phyloP scores from a whole-genome alignment of 202 grass and related monocot species.

The Zizania palustris region DNA sequence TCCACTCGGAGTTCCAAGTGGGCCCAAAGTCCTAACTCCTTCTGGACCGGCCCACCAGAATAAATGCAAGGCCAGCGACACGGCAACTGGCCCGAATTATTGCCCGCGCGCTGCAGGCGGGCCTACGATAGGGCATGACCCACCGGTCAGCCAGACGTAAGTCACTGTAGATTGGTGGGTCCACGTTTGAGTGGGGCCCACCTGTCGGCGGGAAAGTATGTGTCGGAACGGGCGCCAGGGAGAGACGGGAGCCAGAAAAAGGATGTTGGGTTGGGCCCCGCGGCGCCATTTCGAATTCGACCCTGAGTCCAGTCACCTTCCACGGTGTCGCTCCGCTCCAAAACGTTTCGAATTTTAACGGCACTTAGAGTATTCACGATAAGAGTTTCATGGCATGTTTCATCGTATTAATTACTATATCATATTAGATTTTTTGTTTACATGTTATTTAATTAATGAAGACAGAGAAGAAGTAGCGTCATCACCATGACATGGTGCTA shows the following conservation, averaged over 20 bases:
- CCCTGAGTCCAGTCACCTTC: slow-evolving; percentile 20
- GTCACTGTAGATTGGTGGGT: too few species aligned
- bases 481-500: too few species aligned
- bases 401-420: too few species aligned
- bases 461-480: too few species aligned
- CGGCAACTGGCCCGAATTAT: neutral
- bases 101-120: neutral
- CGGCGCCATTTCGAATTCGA: slow-evolving; percentile 29
- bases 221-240: neutral
- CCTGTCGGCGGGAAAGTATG: neutral
- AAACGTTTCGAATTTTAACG: slow-evolving; percentile 6
- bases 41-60: slow-evolving; percentile 10
- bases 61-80: slow-evolving; percentile 23
- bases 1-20: neutral
- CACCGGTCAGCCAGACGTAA: neutral
- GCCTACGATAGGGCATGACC: neutral
- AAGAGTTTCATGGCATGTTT: too few species aligned
- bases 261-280: neutral
- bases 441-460: too few species aligned
- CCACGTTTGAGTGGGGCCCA: neutral
- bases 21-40: neutral
- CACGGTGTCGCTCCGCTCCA: neutral
- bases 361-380: too few species aligned
- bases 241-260: slow-evolving; percentile 25
- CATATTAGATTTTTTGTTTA: too few species aligned